Base-by-base conservation (phyloP, 176 grass and related monocot species). In the Calamus simplicifolius region DNA sequence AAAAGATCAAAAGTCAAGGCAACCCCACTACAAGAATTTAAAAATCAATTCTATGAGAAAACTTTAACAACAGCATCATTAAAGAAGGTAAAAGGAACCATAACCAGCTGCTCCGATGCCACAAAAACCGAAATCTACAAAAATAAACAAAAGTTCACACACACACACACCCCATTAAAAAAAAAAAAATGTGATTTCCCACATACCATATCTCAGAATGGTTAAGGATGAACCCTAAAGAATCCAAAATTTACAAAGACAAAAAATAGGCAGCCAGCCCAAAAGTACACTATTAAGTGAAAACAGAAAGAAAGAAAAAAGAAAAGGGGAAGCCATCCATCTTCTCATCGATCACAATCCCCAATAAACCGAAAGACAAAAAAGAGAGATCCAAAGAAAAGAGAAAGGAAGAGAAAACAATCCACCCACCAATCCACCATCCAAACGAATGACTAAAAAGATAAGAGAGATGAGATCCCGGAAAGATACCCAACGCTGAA, bases 401-500 rank as follows among this genome's bases (percentile, higher is more conserved):
- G 27, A 57, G 23, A 57, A 57, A 8, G 14, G 13, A 57, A 19
- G 21, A 12, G 5, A 27, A 19, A 13, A 28, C 21, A 30, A 15
- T 5, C 57, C 16, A 59, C 21, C 21, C 4, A 26, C 10, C 12
- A 26, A 4, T 4, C 57, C 29, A 6, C 23, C 29, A 18, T 16
- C 57, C 5, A 59, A 54, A 38, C 12, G 8, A 57, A 16, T 16
- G n/a, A 19, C 15, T 7, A 29, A 38, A 48, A 58, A 5, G 6
- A 3, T 5, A 50, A 17, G 27, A 28, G 3, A 12, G 5, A n/a
- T 19, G 25, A 3, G 13, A 16, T 18, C 18, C 2, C 30, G 1
- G 14, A 50, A 58, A 14, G 14, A 68, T 82, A 96, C 92, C 92
- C 92, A 53, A 90, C 86, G 75, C 80, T 85, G 80, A 69, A 85